These are phyloP conservation scores for Fusarium tuaranense DNA, from an alignment of 2,329 filamentous ascomycete species.

Conservation along the genomic window DNA sequence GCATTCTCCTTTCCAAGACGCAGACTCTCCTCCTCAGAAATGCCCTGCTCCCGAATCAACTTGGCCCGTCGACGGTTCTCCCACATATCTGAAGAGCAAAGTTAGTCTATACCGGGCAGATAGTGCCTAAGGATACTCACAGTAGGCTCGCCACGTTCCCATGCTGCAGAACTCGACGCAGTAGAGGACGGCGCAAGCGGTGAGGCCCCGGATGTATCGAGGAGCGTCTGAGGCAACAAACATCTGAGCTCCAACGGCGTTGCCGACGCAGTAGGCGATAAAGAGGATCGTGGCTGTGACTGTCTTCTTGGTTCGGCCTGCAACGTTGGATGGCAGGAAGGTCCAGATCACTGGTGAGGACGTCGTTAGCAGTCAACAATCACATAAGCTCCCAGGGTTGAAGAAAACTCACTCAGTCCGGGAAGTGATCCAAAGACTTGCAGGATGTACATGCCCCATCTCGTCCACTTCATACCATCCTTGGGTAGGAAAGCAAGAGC, in stretches of 20 bases:
- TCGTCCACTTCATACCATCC: conserved; percentile 43
- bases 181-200: background rate
- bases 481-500: conserved; percentile 46
- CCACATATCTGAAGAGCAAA: background rate
- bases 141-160: background rate
- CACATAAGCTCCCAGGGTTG: too few species aligned
- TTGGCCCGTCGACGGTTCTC: background rate
- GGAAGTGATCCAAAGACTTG: conserved; percentile 43
- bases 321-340: conserved; percentile 53
- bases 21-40: conserved; percentile 36
- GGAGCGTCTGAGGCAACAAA: background rate
- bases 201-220: background rate
- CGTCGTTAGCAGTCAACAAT: too few species aligned
- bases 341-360: conserved; percentile 47
- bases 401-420: conserved; percentile 7
- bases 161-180: background rate
- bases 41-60: background rate
- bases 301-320: conserved; percentile 52
- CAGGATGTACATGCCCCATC: conserved; percentile 50
- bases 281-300: conserved; percentile 41
- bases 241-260: conserved; percentile 36
- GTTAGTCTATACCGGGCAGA: background rate
- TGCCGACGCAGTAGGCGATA: conserved; percentile 40
- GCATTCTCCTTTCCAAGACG: conserved; percentile 43
- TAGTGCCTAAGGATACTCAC: background rate